These are phyloP conservation scores for Scutellaria minor DNA, from an alignment of 257 asterid genomes.

Conservation along the genomic window DNA sequence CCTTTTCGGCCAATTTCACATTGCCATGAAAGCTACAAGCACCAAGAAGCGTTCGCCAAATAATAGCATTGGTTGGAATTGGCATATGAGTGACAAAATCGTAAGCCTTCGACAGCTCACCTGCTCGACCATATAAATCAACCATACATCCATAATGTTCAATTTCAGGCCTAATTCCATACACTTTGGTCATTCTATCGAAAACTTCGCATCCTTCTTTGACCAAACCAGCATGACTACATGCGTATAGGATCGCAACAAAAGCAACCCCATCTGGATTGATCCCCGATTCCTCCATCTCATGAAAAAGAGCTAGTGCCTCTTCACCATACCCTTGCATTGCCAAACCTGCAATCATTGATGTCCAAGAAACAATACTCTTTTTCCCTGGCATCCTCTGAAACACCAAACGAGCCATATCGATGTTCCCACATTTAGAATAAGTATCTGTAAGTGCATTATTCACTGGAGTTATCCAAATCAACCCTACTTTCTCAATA, in stretches of 20 bases:
- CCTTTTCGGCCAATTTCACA: slow-evolving; percentile 67
- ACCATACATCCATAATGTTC: slow-evolving; percentile 98
- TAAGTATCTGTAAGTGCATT: slow-evolving; percentile 80
- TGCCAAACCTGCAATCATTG: slow-evolving; percentile 75
- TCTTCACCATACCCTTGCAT: slow-evolving; percentile 83
- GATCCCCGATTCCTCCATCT: slow-evolving; percentile 70
- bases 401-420: slow-evolving; percentile 74
- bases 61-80: slow-evolving; percentile 62
- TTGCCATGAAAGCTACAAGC: slow-evolving; percentile 81
- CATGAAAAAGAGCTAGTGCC: slow-evolving; percentile 58
- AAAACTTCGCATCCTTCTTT: slow-evolving; percentile 61
- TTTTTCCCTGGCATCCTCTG: slow-evolving; percentile 64
- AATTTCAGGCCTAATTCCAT: slow-evolving; percentile 58
- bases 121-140: slow-evolving; percentile 83
- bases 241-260: slow-evolving; percentile 72
- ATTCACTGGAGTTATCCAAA: slow-evolving; percentile 71
- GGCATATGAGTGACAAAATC: slow-evolving; percentile 71
- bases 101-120: slow-evolving; percentile 65
- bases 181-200: slow-evolving; percentile 57
- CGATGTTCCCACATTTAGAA: slow-evolving; percentile 73
- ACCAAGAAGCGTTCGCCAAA: slow-evolving; percentile 94
- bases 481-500: slow-evolving; percentile 63
- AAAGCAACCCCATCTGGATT: slow-evolving; percentile 68
- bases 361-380: slow-evolving; percentile 75
- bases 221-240: slow-evolving; percentile 86